Conservation (phyloP, 1,284 basidiomycete genomes). For the Apiotrichum gamsii region DNA sequence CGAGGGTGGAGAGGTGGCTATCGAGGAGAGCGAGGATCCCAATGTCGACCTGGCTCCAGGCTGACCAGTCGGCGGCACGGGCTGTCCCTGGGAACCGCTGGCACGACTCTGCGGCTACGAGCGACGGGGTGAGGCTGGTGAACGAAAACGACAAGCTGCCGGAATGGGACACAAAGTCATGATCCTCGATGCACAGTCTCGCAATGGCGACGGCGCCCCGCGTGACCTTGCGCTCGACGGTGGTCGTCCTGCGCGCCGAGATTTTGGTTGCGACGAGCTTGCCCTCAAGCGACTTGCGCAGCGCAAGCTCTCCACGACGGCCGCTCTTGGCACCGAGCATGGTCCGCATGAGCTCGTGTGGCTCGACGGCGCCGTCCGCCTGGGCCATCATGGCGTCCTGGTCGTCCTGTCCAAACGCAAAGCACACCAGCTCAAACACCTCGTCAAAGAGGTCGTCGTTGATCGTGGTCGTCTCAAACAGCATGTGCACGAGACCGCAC, state of each 20-base stretch:
- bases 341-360: conserved; percentile 25
- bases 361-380: conserved; percentile 14
- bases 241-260: conserved; percentile 16
- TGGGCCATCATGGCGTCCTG: conserved; percentile 21
- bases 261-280: conserved; percentile 13
- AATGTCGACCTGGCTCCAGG: conserved; percentile 38
- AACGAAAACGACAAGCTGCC: conserved; percentile 21
- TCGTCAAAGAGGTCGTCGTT: conserved; percentile 33
- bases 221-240: conserved; percentile 32
- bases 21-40: conserved; percentile 41
- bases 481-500: conserved; percentile 25
- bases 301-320: conserved; percentile 31
- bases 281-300: conserved; percentile 35
- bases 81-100: conserved; percentile 19
- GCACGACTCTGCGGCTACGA: conserved; percentile 32
- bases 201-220: conserved; percentile 37
- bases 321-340: conserved; percentile 34
- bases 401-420: conserved; percentile 36
- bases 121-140: conserved; percentile 30
- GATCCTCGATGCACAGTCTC: conserved; percentile 24
- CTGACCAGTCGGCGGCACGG: conserved; percentile 20
- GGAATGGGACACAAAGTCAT: conserved; percentile 17
- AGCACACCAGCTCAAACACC: conserved; percentile 32
- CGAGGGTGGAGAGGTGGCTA: conserved; percentile 29
- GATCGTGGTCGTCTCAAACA: conserved; percentile 28